Conservation (phyloP, 2,329 filamentous ascomycete species). For the Xylariaceae sp. region DNA sequence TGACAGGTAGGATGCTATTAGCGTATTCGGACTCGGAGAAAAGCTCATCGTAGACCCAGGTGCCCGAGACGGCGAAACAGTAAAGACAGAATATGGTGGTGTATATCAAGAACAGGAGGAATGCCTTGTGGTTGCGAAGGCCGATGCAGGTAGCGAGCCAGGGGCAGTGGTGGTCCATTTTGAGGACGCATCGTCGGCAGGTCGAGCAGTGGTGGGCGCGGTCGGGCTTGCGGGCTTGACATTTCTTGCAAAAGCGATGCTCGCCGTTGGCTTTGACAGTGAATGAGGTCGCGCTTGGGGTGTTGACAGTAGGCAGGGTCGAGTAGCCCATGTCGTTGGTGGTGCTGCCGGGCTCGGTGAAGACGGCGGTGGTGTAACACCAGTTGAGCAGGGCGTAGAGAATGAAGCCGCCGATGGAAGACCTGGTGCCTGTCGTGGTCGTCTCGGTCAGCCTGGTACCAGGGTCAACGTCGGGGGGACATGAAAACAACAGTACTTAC, state of each 20-base stretch:
- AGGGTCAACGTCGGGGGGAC: background rate
- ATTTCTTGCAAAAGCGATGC: constrained; percentile 93
- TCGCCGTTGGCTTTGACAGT: constrained; percentile 91
- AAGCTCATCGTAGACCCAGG: constrained; percentile 85
- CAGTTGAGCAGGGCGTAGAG: constrained; percentile 79
- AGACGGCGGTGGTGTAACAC: constrained; percentile 89
- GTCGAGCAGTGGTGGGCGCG: constrained; percentile 96
- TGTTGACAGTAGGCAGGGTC: constrained; percentile 70
- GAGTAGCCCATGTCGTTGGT: constrained; percentile 68
- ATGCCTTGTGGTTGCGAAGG: constrained; percentile 91
- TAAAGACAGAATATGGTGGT: constrained; percentile 81
- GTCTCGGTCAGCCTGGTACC: constrained; percentile 11
- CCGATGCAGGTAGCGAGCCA: constrained; percentile 97
- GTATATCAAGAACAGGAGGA: constrained; percentile 88
- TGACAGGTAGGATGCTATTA: constrained; percentile 78
- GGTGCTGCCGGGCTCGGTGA: constrained; percentile 79
- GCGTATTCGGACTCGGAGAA: constrained; percentile 66
- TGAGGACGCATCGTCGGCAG: constrained; percentile 88
- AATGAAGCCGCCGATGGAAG: constrained; percentile 61
- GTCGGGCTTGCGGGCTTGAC: constrained; percentile 89
- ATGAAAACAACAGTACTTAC: constrained; percentile 36
- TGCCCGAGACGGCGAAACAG: constrained; percentile 69
- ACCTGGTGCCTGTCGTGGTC: constrained; percentile 42
- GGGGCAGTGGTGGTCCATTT: constrained; percentile 99
- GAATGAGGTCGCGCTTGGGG: constrained; percentile 63